phyloP scores from a whole-genome alignment of 2,329 filamentous ascomycete species.

The Verticillium klebahnii region DNA sequence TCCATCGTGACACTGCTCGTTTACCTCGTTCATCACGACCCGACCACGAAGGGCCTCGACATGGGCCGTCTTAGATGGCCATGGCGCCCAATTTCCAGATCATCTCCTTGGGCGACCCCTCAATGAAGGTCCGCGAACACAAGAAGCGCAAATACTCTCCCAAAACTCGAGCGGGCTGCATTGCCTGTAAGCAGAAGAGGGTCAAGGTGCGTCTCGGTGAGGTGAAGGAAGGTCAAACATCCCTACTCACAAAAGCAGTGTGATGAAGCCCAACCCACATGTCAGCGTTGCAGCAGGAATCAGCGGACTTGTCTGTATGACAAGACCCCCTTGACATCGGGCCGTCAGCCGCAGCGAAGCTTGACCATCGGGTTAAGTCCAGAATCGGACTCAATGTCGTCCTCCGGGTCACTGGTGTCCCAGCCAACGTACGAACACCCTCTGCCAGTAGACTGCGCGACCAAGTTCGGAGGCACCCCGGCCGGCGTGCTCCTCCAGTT shows the following conservation, averaged over 20 bases:
- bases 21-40: background rate
- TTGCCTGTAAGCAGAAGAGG: conserved; percentile 5
- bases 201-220: background rate
- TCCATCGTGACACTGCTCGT: background rate
- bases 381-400: background rate
- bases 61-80: background rate
- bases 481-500: conserved; percentile 12
- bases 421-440: conserved; percentile 3
- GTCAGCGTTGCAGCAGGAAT: conserved; percentile 15
- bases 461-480: conserved; percentile 11
- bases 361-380: background rate
- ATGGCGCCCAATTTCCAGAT: conserved; percentile 9
- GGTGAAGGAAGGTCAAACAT: background rate
- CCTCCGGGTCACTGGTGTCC: conserved; percentile 1
- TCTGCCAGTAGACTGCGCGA: conserved; percentile 7
- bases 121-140: conserved; percentile 9
- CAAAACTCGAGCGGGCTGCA: conserved; percentile 13
- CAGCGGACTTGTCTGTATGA: conserved; percentile 11
- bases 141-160: conserved; percentile 13
- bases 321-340: background rate
- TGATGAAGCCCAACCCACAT: conserved; percentile 16
- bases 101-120: conserved; percentile 4
- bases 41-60: no score
- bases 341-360: background rate
- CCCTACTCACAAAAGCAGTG: background rate